These are phyloP conservation scores for Austroboletus eburneus DNA, from an alignment of 768 basidiomycete species.

Conservation along the genomic window DNA sequence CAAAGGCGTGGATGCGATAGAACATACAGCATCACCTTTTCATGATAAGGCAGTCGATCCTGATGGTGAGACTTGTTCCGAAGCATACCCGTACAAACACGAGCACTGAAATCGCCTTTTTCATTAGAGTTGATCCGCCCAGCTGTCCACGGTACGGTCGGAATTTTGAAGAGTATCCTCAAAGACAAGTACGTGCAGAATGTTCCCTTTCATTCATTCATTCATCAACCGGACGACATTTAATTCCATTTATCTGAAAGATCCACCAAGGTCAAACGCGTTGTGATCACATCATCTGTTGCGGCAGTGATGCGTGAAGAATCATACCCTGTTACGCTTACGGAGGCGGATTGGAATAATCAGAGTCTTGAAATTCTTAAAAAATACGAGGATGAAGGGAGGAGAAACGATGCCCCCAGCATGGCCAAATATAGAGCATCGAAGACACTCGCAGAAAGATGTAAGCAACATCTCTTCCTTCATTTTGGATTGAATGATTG, in stretches of 20 bases:
- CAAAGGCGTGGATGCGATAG: conserved; percentile 68
- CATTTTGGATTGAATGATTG: not conserved
- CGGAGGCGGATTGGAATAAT: conserved; percentile 61
- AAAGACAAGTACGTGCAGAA: conserved; percentile 43
- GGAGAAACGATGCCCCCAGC: conserved; percentile 31
- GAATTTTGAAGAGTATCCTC: conserved; percentile 55
- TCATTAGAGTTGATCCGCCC: conserved; percentile 58
- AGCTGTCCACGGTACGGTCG: conserved; percentile 66
- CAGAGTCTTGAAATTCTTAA: conserved; percentile 35
- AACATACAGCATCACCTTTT: conserved; percentile 66
- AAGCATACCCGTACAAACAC: too few species aligned
- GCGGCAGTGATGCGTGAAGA: conserved; percentile 40
- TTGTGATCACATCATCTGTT: conserved; percentile 65
- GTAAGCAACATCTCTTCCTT: conserved; percentile 21
- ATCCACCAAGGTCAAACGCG: conserved; percentile 51
- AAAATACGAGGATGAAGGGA: conserved; percentile 46
- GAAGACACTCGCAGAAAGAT: conserved; percentile 63
- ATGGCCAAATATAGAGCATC: conserved; percentile 50
- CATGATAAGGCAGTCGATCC: conserved; percentile 44
- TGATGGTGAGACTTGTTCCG: conserved; percentile 23
- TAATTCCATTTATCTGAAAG: too few species aligned
- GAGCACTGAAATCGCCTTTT: too few species aligned
- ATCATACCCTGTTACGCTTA: conserved; percentile 30
- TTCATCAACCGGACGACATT: too few species aligned
- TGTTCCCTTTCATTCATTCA: too few species aligned